Percentiles rank a stretch among this genome's conserved stretches.
Conservation (phyloP, 768 basidiomycete genomes). For the Sporobolomyces phaffii region DNA sequence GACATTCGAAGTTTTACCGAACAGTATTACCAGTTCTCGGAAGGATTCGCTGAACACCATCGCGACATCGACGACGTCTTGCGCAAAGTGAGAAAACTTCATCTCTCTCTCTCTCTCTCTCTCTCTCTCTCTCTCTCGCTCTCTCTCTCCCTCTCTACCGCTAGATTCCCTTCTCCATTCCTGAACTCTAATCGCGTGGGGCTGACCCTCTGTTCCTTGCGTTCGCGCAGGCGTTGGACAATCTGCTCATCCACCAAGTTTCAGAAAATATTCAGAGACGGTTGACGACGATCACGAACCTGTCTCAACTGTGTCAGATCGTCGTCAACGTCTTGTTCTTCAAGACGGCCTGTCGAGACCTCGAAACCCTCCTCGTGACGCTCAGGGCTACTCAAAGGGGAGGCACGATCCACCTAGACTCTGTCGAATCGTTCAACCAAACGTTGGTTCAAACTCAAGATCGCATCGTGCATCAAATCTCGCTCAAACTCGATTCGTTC, state of each 20-base stretch:
- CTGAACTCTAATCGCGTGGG: too few relatives aligned
- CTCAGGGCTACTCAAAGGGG: conserved; percentile 80
- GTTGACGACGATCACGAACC: conserved; percentile 65
- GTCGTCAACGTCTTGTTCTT: conserved; percentile 90
- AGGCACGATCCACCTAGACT: conserved; percentile 53
- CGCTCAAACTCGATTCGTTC: conserved; percentile 88
- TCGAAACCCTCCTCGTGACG: conserved; percentile 75
- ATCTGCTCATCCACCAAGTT: conserved; percentile 66
- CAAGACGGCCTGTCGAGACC: conserved; percentile 71
- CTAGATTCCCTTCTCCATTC: too few relatives aligned
- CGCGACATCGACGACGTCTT: conserved; percentile 85
- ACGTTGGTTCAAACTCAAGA: conserved; percentile 64
- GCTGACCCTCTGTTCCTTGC: too few relatives aligned
- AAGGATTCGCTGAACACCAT: conserved; percentile 86
- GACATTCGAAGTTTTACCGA: conserved; percentile 84
- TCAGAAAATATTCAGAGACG: conserved; percentile 68
- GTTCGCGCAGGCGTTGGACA: conserved; percentile 74
- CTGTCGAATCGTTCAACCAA: conserved; percentile 57
- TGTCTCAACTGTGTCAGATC: conserved; percentile 87
- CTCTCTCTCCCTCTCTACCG: not conserved
- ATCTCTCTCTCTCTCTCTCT: conserved; percentile 1
- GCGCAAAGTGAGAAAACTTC: conserved; percentile 58
- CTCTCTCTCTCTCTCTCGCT: not conserved
- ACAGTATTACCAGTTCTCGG: conserved; percentile 92
- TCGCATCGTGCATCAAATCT: conserved; percentile 74